Evolutionary conservation across 768 basidiomycete genomes (phyloP).

Genomic region (Nidularia pulvinata): DNA sequence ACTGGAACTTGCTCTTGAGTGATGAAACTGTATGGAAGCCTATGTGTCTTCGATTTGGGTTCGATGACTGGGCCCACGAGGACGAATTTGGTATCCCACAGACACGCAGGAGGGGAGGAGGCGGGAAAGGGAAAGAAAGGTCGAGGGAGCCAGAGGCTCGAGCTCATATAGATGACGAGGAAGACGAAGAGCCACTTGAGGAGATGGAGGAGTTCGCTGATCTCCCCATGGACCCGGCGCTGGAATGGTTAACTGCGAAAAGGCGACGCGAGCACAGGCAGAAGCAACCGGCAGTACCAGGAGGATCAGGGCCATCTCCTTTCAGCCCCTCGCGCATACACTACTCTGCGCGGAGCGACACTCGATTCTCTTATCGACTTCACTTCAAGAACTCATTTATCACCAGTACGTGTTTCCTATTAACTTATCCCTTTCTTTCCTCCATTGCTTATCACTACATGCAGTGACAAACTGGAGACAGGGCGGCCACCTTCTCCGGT

Average conservation of each 20-base stretch:
- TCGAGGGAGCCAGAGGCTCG: neutral
- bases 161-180: constrained; percentile 2
- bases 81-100: neutral
- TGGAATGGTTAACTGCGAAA: constrained; percentile 32
- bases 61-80: constrained; percentile 26
- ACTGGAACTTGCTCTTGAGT: constrained; percentile 68
- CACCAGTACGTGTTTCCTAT: constrained; percentile 48
- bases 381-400: constrained; percentile 76
- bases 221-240: constrained; percentile 36
- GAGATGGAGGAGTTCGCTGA: constrained; percentile 28
- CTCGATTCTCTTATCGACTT: constrained; percentile 57
- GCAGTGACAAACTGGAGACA: constrained; percentile 81
- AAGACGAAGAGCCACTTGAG: constrained; percentile 27
- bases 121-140: neutral
- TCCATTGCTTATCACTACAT: neutral
- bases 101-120: constrained; percentile 1
- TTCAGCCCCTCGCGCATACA: constrained; percentile 2
- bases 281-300: constrained; percentile 3
- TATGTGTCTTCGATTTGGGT: constrained; percentile 65
- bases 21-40: constrained; percentile 84
- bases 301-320: neutral
- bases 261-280: constrained; percentile 7
- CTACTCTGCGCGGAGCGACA: neutral
- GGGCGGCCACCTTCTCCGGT: constrained; percentile 69
- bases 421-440: constrained; percentile 1